phyloP scores from a whole-genome alignment of 73 alveolate species.

The Stentor roeselii region DNA sequence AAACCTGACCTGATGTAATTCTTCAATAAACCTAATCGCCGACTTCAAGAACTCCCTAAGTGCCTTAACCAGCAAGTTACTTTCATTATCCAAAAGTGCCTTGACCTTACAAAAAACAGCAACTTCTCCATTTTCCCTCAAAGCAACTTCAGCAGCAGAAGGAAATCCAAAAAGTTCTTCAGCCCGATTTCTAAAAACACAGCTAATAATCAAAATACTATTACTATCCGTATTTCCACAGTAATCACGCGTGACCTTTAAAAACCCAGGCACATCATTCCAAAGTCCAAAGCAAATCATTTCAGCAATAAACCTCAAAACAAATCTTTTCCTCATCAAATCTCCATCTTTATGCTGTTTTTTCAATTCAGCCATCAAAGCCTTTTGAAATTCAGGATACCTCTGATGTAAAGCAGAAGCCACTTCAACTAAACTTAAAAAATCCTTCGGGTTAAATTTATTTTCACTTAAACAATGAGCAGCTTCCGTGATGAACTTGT shows the following conservation, averaged over 20 bases:
- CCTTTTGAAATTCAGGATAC: background rate
- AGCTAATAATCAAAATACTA: background rate
- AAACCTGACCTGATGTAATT: no score
- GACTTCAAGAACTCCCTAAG: background rate
- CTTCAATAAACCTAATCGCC: background rate
- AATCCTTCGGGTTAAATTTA: background rate
- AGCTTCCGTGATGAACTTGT: background rate
- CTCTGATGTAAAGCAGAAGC: background rate
- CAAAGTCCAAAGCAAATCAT: background rate
- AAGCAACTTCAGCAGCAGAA: background rate
- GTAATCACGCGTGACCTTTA: background rate
- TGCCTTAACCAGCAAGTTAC: background rate
- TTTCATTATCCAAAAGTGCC: background rate
- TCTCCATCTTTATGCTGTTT: conserved; percentile 17
- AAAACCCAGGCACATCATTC: background rate
- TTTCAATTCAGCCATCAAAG: background rate
- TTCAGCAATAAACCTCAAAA: conserved; percentile 1
- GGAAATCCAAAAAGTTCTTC: conserved; percentile 24
- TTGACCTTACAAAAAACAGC: background rate
- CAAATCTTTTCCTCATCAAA: background rate
- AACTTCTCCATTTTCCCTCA: background rate
- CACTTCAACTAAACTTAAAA: background rate
- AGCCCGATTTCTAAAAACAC: background rate
- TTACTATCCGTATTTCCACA: background rate
- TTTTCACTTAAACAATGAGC: conserved; percentile 16